Evolutionary conservation across 2,329 filamentous ascomycete genomes (phyloP).

Genomic region (Aureobasidium sp.): DNA sequence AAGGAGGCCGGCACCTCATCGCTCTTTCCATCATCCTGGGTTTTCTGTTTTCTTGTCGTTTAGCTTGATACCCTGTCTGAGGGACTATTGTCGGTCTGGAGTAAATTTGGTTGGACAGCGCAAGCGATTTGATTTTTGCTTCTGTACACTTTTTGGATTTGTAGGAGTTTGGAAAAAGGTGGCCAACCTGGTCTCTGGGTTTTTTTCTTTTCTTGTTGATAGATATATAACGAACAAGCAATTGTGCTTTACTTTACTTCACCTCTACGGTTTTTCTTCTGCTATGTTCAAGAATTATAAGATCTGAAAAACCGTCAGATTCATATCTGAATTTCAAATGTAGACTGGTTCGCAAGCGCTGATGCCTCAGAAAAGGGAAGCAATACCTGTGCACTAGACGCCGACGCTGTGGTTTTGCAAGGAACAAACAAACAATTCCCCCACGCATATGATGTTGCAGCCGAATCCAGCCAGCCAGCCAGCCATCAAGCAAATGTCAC

Average conservation of each 20-base stretch:
- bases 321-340: neutral
- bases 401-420: conserved; percentile 1
- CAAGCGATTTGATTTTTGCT: neutral
- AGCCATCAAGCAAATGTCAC: neutral
- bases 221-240: conserved; percentile 2
- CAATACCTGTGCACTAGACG: neutral
- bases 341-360: neutral
- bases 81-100: neutral
- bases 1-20: neutral
- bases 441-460: neutral
- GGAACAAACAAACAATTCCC: neutral
- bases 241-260: neutral
- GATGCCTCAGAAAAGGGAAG: neutral
- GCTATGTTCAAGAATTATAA: neutral
- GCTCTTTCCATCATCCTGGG: neutral
- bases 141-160: neutral
- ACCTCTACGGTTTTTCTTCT: neutral
- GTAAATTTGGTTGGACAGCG: neutral
- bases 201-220: neutral
- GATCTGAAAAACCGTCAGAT: neutral
- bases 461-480: neutral
- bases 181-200: neutral
- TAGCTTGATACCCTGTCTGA: conserved; percentile 11
- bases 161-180: neutral
- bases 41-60: neutral